Evolutionary conservation across 306 rosid genomes (phyloP).

Genomic region (Mimosa bimucronata): DNA sequence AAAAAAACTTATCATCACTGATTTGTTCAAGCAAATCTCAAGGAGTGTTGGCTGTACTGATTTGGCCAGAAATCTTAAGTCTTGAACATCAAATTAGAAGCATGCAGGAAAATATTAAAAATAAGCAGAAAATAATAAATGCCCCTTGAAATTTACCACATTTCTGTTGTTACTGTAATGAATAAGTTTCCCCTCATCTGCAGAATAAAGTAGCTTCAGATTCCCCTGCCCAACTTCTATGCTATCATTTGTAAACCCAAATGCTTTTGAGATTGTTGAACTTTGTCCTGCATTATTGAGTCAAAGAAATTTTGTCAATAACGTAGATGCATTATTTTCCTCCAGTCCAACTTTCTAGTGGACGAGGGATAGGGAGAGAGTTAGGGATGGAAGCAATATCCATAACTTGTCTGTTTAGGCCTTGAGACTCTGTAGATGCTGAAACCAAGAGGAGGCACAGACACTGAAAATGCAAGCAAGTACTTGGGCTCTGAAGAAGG

Average conservation of each 20-base stretch:
- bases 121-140: constrained; percentile 19
- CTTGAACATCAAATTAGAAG: constrained; percentile 23
- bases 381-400: constrained; percentile 30
- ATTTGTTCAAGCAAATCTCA: constrained; percentile 29
- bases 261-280: constrained; percentile 44
- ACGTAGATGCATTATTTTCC: not conserved
- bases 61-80: constrained; percentile 25
- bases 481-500: constrained; percentile 51
- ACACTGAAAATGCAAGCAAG: constrained; percentile 81
- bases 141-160: constrained; percentile 47
- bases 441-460: constrained; percentile 87
- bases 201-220: constrained; percentile 70
- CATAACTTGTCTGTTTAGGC: constrained; percentile 44
- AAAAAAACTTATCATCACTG: constrained; percentile 18
- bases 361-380: constrained; percentile 23
- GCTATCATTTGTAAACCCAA: constrained; percentile 42
- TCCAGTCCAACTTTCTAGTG: constrained; percentile 31
- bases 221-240: constrained; percentile 79
- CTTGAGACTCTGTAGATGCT: constrained; percentile 66
- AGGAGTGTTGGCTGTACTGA: constrained; percentile 17
- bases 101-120: constrained; percentile 10
- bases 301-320: constrained; percentile 29
- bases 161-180: constrained; percentile 60
- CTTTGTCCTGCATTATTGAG: constrained; percentile 35
- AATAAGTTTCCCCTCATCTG: constrained; percentile 65